Conservation (phyloP, 73 alveolate species). For the Urostyla sp. region DNA sequence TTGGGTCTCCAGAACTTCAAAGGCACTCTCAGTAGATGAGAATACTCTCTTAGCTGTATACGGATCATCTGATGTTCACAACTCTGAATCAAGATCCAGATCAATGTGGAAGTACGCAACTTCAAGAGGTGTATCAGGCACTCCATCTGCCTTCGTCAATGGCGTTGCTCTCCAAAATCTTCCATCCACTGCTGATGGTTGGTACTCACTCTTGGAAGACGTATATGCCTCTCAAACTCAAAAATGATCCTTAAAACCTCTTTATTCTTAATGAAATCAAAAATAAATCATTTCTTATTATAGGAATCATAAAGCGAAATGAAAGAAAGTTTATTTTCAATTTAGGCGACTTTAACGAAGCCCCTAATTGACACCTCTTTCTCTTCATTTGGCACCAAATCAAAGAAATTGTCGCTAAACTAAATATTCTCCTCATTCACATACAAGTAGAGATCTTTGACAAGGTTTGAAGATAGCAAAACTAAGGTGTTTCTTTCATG, state of each 20-base stretch:
- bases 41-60: background rate
- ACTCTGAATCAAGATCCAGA: slow-evolving; percentile 29
- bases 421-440: no score
- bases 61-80: slow-evolving; percentile 26
- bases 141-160: slow-evolving; percentile 37
- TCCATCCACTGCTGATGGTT: slow-evolving; percentile 18
- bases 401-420: no score
- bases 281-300: background rate
- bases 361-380: no score
- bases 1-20: slow-evolving; percentile 3
- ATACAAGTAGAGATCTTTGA: no score
- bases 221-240: background rate
- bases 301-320: background rate
- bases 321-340: no score
- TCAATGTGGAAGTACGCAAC: slow-evolving; percentile 54
- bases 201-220: slow-evolving; percentile 11
- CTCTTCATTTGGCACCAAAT: no score
- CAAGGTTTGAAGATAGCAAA: no score
- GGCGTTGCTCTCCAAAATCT: background rate
- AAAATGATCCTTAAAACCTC: background rate
- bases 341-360: no score
- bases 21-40: background rate
- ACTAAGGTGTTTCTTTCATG: no score
- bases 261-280: no score
- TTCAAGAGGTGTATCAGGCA: background rate